phyloP scores from a whole-genome alignment of 495 filamentous ascomycete species.

The Podospora australis region DNA sequence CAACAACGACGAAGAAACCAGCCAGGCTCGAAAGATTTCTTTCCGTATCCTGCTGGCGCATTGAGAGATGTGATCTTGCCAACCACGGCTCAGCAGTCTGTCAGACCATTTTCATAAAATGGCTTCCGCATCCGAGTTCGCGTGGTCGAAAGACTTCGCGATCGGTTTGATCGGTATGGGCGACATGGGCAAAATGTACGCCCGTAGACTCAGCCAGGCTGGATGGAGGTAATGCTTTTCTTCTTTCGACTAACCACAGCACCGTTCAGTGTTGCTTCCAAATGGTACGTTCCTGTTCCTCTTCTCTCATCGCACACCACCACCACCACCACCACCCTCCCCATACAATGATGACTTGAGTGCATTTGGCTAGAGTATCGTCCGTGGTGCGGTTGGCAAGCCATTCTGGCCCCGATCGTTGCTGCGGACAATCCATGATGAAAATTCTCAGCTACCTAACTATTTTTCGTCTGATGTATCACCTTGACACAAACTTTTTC shows the following conservation, averaged over 20 bases:
- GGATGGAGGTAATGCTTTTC: constrained; percentile 79
- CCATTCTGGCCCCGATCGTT: constrained; percentile 34
- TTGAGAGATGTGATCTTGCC: constrained; percentile 1
- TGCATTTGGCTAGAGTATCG: constrained; percentile 99
- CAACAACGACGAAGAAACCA: constrained; percentile 6
- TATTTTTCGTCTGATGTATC: constrained; percentile 69
- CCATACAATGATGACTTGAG: constrained; percentile 89
- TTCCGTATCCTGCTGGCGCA: neutral
- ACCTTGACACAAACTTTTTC: constrained; percentile 5
- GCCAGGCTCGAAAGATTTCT: neutral
- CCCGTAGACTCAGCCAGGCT: constrained; percentile 73
- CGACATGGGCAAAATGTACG: constrained; percentile 99
- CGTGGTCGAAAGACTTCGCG: constrained; percentile 54
- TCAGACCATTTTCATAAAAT: constrained; percentile 6
- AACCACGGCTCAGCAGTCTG: neutral
- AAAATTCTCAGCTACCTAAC: constrained; percentile 95
- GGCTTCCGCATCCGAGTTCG: constrained; percentile 13
- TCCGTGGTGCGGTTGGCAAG: constrained; percentile 31
- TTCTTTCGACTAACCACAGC: constrained; percentile 8
- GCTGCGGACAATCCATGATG: constrained; percentile 72
- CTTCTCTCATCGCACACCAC: neutral
- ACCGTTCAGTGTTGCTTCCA: constrained; percentile 1
- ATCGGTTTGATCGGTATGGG: constrained; percentile 98
- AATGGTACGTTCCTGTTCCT: constrained; percentile 14
- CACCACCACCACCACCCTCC: constrained; percentile 11